phyloP scores from a whole-genome alignment of 192 early-diverging fungal species.

The Coemansia sp. region DNA sequence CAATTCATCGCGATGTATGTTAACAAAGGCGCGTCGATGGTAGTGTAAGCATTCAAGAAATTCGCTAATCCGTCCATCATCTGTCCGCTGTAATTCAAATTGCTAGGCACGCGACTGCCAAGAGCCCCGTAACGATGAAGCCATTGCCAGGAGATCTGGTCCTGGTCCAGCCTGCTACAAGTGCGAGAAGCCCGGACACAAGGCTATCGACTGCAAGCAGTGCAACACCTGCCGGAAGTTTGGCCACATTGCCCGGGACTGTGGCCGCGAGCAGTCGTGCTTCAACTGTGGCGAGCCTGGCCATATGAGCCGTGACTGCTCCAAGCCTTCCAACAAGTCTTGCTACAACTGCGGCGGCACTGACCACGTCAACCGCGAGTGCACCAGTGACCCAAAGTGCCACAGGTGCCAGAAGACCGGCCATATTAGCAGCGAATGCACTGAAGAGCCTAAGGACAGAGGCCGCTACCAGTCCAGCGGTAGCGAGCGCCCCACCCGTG shows the following conservation, averaged over 20 bases:
- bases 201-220: constrained; percentile 23
- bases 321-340: constrained; percentile 35
- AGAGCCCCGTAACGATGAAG: constrained; percentile 16
- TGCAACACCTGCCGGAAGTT: constrained; percentile 60
- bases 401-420: constrained; percentile 52
- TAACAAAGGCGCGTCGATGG: not conserved
- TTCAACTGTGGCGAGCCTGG: constrained; percentile 59
- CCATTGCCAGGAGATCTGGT: constrained; percentile 6
- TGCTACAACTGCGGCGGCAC: constrained; percentile 62
- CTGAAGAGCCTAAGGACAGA: constrained; percentile 23
- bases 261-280: constrained; percentile 43
- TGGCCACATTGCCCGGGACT: constrained; percentile 58
- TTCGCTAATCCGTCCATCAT: not conserved
- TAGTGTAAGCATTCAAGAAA: not conserved
- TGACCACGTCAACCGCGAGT: constrained; percentile 58
- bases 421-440: constrained; percentile 48
- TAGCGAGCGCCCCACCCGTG: constrained; percentile 51
- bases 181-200: constrained; percentile 21
- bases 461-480: constrained; percentile 15
- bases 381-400: constrained; percentile 43
- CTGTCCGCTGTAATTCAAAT: not conserved
- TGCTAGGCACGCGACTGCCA: constrained; percentile 56
- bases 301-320: constrained; percentile 56
- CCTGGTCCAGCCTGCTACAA: constrained; percentile 16
- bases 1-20: not conserved